Evolutionary conservation across 805 yeast species (phyloP), one percentile per base, ranked within the genome.

Genomic region (Suhomyces canberraensis): DNA sequence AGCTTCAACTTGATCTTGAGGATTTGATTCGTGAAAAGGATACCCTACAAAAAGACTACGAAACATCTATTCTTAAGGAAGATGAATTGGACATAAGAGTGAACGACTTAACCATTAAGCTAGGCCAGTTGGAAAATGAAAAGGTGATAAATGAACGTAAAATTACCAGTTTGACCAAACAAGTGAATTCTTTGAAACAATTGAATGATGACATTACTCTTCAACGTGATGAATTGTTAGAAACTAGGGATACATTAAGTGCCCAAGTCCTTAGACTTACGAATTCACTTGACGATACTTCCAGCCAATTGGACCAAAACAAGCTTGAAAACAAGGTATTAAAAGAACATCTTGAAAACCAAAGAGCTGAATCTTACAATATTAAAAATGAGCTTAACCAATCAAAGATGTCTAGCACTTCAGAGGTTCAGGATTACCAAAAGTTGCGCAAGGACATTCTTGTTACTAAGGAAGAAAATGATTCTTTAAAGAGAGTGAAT

Each of bases 391-490:
- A 69, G 35, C 47, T 69, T 20, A 59, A 46, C 33, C 58, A 55
- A 40, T 60, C 67, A 17, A 59, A 48, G 48, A 39, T 44, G 22
- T 56, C 51, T 15, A 52, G 49, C 17, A 39, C 48, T 14, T 51
- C 48, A 35, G 71, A 66, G 40, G 54, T 46, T 7, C 50, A 44
- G 40, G 71, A 63, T 34, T 67, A 61, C 44, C 66, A 58, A 35
- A 57, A 51, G 13, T 47, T 66, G 22, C 54, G 79, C 41, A 73
- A 74, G 30, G 78, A 78, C 31, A 71, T 75, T 26, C 62, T 81
- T 39, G 76, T 79, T 33, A 57, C 79, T 4, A 60, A 67, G 16
- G 87, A 84, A 55, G 93, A 84, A 51, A 83, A 81, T 49, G 79
- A 78, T 48, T 73, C 83, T 1, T 52, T 84, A 29, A 75, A 73